A percentile compares a stretch with the other conserved stretches of the same genome.
Evolutionary conservation across 108 stramenopile genomes (phyloP).

Genomic region (Discostella pseudostelligera): DNA sequence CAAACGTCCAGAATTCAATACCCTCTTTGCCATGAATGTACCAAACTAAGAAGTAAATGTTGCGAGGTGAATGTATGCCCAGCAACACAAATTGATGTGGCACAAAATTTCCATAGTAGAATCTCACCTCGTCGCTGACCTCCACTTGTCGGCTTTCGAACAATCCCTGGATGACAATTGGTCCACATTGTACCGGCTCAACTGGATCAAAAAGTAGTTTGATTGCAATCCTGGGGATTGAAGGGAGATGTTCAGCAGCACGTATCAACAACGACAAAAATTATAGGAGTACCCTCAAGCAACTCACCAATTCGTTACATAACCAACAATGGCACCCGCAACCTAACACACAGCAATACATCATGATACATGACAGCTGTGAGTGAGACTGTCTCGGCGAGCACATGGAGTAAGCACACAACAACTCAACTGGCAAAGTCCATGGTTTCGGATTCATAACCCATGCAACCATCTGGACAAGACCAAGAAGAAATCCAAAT

Average conservation of each 20-base stretch:
- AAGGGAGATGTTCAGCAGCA: too few relatives aligned
- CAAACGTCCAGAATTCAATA: conserved; percentile 55
- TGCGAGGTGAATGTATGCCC: neutral
- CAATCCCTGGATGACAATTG: conserved; percentile 84
- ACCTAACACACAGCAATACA: conserved; percentile 31
- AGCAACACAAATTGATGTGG: conserved; percentile 13
- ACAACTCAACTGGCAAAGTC: conserved; percentile 49
- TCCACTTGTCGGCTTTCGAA: conserved; percentile 91
- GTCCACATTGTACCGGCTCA: conserved; percentile 69
- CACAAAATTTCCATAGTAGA: conserved; percentile 53
- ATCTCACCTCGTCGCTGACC: conserved; percentile 77
- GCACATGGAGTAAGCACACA: conserved; percentile 9
- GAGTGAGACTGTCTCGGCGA: neutral
- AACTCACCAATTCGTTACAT: conserved; percentile 86
- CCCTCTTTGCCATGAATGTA: conserved; percentile 60
- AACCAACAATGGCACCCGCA: conserved; percentile 86
- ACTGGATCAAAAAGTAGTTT: conserved; percentile 91
- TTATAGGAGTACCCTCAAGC: conserved; percentile 34
- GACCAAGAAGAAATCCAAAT: conserved; percentile 93
- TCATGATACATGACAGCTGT: conserved; percentile 16
- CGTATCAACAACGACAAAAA: too few relatives aligned
- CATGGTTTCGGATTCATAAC: conserved; percentile 75
- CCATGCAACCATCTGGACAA: conserved; percentile 86
- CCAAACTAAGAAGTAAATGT: conserved; percentile 19
- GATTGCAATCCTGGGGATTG: conserved; percentile 70